Percentiles rank a stretch among this genome's conserved stretches.
Evolutionary conservation across 108 stramenopile genomes (phyloP).

Genomic region (Pseudonitzschia delicatissima): DNA sequence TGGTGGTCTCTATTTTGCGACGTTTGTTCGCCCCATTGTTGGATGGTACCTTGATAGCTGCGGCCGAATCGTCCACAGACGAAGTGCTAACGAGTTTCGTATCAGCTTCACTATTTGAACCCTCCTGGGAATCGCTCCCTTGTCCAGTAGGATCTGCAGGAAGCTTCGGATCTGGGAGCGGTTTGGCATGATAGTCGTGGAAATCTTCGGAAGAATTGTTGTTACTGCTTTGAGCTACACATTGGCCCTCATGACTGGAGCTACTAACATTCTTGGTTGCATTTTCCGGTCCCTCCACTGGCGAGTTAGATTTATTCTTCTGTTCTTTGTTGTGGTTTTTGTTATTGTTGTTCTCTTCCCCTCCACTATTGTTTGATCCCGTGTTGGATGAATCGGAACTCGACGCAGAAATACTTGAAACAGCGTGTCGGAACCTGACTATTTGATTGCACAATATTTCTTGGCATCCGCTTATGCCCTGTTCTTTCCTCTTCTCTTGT

Average conservation of each 20-base stretch:
- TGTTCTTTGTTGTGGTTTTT: slow-evolving; percentile 22
- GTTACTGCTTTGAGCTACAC: slow-evolving; percentile 12
- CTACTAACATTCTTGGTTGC: slow-evolving; percentile 57
- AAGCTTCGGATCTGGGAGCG: slow-evolving; percentile 66
- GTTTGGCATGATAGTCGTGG: slow-evolving; percentile 80
- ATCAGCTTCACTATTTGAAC: slow-evolving; percentile 35
- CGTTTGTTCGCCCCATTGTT: slow-evolving; percentile 34
- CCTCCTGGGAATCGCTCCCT: slow-evolving; percentile 44
- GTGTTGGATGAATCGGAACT: slow-evolving; percentile 62
- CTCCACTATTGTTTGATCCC: slow-evolving; percentile 36
- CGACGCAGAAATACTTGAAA: slow-evolving; percentile 70
- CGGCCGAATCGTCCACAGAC: slow-evolving; percentile 56
- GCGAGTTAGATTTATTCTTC: slow-evolving; percentile 2
- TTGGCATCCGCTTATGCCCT: slow-evolving; percentile 51
- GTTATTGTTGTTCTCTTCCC: slow-evolving; percentile 37
- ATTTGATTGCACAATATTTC: slow-evolving; percentile 45
- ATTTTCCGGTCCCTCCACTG: slow-evolving; percentile 8
- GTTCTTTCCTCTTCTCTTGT: slow-evolving; percentile 32
- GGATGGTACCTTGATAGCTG: slow-evolving; percentile 30
- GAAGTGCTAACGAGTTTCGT: slow-evolving; percentile 62
- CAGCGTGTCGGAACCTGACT: slow-evolving; percentile 60
- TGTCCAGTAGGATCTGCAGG: slow-evolving; percentile 40
- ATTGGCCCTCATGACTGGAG: slow-evolving; percentile 39
- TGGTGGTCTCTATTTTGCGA: slow-evolving; percentile 21
- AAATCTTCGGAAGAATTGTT: slow-evolving; percentile 45